Conservation (phyloP, 1,284 basidiomycete genomes). For the Trichosporon asahii region DNA sequence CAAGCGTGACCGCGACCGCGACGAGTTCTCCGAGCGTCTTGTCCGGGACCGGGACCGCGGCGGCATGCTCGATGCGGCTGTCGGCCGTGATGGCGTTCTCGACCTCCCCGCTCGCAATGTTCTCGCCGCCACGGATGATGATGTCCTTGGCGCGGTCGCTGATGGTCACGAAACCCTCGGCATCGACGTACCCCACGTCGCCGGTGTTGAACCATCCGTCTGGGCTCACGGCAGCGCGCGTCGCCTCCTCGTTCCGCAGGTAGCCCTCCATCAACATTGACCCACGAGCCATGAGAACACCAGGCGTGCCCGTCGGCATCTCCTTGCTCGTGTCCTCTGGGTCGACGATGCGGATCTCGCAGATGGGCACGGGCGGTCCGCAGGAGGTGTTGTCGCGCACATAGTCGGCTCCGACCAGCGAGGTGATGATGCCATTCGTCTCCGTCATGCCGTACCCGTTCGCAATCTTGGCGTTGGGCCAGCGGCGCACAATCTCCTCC, state of each 20-base stretch:
- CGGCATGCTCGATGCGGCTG: conserved; percentile 33
- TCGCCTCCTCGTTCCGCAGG: conserved; percentile 28
- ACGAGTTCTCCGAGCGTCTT: conserved; percentile 40
- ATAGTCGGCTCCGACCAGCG: conserved; percentile 40
- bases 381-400: conserved; percentile 12
- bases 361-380: conserved; percentile 41
- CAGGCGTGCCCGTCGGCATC: conserved; percentile 29
- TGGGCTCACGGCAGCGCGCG: conserved; percentile 19
- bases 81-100: conserved; percentile 44
- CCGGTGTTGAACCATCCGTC: conserved; percentile 49
- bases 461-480: conserved; percentile 29
- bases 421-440: conserved; percentile 44
- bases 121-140: conserved; percentile 48
- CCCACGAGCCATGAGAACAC: conserved; percentile 37
- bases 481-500: conserved; percentile 29
- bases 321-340: conserved; percentile 15
- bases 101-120: conserved; percentile 38
- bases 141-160: conserved; percentile 41
- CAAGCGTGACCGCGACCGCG: conserved; percentile 37
- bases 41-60: conserved; percentile 39
- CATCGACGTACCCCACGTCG: conserved; percentile 39
- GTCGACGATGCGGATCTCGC: conserved; percentile 38
- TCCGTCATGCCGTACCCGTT: conserved; percentile 49
- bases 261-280: conserved; percentile 45
- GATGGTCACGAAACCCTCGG: conserved; percentile 41